Base-by-base conservation (phyloP, 2,329 filamentous ascomycete genomes). In the Lasiodiplodia sp. region DNA sequence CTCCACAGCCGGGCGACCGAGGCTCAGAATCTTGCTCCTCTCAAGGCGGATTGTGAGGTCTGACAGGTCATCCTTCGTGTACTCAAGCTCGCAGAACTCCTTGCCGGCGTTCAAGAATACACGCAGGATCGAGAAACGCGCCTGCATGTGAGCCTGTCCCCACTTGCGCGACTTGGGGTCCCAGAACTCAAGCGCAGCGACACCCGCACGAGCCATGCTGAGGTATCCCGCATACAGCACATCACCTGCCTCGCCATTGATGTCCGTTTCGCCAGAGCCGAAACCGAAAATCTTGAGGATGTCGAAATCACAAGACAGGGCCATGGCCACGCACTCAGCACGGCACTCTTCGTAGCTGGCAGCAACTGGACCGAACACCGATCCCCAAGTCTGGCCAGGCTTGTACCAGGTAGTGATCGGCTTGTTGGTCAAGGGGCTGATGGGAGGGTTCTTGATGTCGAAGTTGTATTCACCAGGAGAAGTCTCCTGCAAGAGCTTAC, bases 281-380 rank as follows among this genome's bases (percentile, higher is more conserved):
- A 95, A 96, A 31, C 94, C 94, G 74, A 98, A 98, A 76, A 97
- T 95, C 78, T 94, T 87, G 23, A 98, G 86, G 62, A 96, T 93
- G 12, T 89, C 86, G 77, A 97, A 97, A 75, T 97, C 94, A 80
- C 94, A 97, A 76, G 90, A 89, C 4, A 98, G 85, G 52, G 90
- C 90, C 94, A 97, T 97, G 64, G 94, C 95, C 12, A 97, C 94
- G 74, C 94, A 92, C 79, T 98, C 95, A 4, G 95, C 95, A 67
- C 95, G 90, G 79, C 95, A 98, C 80, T 98, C 95, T 81, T 98
- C 95, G 76, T 97, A 97, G 18, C 91, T 92, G 3, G 91, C 93
- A 47, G 94, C 93, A 71, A 96, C 88, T 70, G 92, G 88, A 31
- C 94, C 94, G 76, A 98, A 98, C 0, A 97, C 93, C 5, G 91